Evolutionary conservation across 345 rosid species (phyloP).

Genomic region (Lepidium sativum): DNA sequence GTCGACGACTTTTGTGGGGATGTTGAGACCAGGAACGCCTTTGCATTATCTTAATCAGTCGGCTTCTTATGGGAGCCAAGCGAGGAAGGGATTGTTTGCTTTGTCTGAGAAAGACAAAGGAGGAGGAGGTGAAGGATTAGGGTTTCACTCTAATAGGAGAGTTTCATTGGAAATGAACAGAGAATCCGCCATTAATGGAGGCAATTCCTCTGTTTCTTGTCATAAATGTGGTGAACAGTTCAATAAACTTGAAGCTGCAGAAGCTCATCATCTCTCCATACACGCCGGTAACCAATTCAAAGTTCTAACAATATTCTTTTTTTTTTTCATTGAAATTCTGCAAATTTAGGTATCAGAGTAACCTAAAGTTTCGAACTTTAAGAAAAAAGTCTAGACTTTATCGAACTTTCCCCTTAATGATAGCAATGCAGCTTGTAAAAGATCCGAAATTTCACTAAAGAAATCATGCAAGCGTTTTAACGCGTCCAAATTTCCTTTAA

Average conservation of each 20-base stretch:
- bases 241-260: slow-evolving; percentile 88
- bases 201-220: slow-evolving; percentile 53
- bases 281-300: slow-evolving; percentile 64
- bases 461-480: neutral
- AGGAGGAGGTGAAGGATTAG: slow-evolving; percentile 42
- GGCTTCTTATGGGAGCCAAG: slow-evolving; percentile 42
- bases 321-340: neutral
- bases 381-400: no score
- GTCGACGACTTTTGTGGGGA: slow-evolving; percentile 66
- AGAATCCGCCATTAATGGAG: slow-evolving; percentile 38
- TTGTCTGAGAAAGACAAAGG: slow-evolving; percentile 50
- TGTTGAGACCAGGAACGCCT: slow-evolving; percentile 87
- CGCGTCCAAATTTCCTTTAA: neutral
- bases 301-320: neutral
- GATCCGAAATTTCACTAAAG: neutral
- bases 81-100: slow-evolving; percentile 47
- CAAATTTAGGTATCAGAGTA: neutral
- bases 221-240: slow-evolving; percentile 98
- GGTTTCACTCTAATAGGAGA: slow-evolving; percentile 41
- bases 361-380: neutral
- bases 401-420: neutral
- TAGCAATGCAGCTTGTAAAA: neutral
- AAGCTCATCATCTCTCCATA: slow-evolving; percentile 92
- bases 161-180: slow-evolving; percentile 44
- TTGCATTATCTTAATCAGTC: slow-evolving; percentile 62